phyloP scores from a whole-genome alignment of 129 eudicot species.

The Silybum marianum region DNA sequence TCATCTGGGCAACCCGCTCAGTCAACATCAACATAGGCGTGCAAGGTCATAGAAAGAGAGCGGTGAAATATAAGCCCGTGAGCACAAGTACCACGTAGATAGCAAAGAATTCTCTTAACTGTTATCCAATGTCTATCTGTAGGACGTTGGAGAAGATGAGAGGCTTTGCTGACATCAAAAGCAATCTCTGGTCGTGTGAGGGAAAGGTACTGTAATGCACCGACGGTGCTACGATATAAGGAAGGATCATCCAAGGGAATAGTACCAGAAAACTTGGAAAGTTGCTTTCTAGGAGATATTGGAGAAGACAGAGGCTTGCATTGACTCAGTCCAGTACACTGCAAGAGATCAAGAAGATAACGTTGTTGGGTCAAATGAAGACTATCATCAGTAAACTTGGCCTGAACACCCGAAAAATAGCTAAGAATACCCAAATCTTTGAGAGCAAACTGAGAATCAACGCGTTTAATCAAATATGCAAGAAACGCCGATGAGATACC shows the following conservation, averaged over 20 bases:
- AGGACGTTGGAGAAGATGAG: background rate
- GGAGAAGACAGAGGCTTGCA: background rate
- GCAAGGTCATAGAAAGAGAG: background rate
- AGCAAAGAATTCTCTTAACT: background rate
- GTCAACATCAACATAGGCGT: background rate
- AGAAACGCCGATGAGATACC: background rate
- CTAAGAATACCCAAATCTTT: background rate
- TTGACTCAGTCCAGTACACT: background rate
- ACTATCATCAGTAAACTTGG: background rate
- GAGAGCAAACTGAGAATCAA: background rate
- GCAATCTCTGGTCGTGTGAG: background rate
- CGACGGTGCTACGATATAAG: no score
- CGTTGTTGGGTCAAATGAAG: no score
- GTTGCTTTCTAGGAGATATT: background rate
- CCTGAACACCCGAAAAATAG: background rate
- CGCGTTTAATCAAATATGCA: background rate
- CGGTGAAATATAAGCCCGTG: background rate
- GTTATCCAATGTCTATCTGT: background rate
- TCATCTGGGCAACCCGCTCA: no score
- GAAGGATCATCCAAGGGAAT: background rate
- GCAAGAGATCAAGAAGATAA: background rate
- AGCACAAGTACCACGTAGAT: background rate
- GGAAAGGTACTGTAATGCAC: background rate
- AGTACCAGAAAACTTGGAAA: no score
- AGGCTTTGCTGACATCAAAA: background rate